Evolutionary conservation across 164 flowering plant genomes (phyloP).

Genomic region (Magnolia kwangsiensis): DNA sequence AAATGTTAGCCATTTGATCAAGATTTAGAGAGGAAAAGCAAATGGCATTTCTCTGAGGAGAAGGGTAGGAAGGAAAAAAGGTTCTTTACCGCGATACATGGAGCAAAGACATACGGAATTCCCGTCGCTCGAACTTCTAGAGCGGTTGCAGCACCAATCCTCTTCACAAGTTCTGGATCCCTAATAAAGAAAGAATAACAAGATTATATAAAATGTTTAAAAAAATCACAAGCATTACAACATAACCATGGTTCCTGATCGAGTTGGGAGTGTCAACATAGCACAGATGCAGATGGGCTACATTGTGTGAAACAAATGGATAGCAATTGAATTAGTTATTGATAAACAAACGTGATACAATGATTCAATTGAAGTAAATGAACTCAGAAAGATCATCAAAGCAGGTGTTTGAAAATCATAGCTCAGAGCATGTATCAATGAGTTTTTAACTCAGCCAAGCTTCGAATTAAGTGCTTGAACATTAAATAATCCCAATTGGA

Average conservation of each 20-base stretch:
- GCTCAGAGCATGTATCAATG: background rate
- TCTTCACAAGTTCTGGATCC: slow-evolving; percentile 55
- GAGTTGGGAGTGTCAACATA: background rate
- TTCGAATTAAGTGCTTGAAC: background rate
- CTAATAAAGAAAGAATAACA: slow-evolving; percentile 17
- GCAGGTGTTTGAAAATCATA: background rate
- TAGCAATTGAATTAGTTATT: no score
- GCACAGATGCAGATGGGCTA: no score
- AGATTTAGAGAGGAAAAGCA: no score
- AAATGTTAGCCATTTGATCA: no score
- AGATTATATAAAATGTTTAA: background rate
- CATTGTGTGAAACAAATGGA: no score
- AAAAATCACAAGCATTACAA: no score
- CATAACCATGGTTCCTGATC: background rate
- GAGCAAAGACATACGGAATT: slow-evolving; percentile 71
- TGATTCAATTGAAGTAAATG: background rate
- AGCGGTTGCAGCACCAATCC: slow-evolving; percentile 72
- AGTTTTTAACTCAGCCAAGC: background rate
- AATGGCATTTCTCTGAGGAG: background rate
- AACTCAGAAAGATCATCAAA: background rate
- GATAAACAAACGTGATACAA: background rate
- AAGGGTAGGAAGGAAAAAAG: background rate
- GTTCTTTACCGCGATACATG: slow-evolving; percentile 62
- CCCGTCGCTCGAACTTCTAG: slow-evolving; percentile 76
- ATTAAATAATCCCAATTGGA: background rate